phyloP scores from a whole-genome alignment of 1,284 basidiomycete species.

The Exobasidium rhododendri region DNA sequence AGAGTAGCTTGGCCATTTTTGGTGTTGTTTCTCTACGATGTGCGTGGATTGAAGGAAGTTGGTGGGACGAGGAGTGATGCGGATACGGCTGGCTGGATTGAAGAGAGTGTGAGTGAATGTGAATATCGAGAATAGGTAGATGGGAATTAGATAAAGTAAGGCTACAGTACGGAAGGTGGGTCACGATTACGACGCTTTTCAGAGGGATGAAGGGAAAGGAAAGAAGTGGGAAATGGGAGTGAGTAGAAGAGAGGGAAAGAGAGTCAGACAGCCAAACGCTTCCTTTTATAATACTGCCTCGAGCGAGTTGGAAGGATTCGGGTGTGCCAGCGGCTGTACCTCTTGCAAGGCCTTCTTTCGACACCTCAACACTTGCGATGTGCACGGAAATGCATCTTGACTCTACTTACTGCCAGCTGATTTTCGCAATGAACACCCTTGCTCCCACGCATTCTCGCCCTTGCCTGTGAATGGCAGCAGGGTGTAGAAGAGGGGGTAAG shows the following conservation, averaged over 20 bases:
- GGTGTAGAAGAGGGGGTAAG: too few species aligned
- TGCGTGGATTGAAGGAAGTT: neutral
- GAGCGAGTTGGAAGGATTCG: too few species aligned
- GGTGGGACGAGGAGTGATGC: neutral
- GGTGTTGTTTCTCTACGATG: neutral
- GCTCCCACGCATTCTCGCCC: too few species aligned
- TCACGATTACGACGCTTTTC: neutral
- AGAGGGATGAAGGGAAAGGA: neutral
- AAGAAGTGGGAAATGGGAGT: conserved; percentile 6
- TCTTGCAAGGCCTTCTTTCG: too few species aligned
- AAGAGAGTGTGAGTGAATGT: conserved; percentile 1
- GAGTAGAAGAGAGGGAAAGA: neutral
- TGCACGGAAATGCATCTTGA: too few species aligned
- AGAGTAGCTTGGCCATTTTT: conserved; percentile 5
- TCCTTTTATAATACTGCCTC: too few species aligned
- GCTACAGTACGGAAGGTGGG: neutral
- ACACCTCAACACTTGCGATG: too few species aligned
- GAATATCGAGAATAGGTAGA: neutral
- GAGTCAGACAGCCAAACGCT: neutral
- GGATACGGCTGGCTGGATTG: neutral
- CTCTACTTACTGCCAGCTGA: too few species aligned
- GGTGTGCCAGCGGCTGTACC: too few species aligned
- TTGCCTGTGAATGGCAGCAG: too few species aligned
- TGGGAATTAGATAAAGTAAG: neutral
- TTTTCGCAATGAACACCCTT: too few species aligned